Percentiles rank a stretch among this genome's conserved stretches.
phyloP scores from a whole-genome alignment of 192 early-diverging fungal genomes.

The Linnemannia schmuckeri region DNA sequence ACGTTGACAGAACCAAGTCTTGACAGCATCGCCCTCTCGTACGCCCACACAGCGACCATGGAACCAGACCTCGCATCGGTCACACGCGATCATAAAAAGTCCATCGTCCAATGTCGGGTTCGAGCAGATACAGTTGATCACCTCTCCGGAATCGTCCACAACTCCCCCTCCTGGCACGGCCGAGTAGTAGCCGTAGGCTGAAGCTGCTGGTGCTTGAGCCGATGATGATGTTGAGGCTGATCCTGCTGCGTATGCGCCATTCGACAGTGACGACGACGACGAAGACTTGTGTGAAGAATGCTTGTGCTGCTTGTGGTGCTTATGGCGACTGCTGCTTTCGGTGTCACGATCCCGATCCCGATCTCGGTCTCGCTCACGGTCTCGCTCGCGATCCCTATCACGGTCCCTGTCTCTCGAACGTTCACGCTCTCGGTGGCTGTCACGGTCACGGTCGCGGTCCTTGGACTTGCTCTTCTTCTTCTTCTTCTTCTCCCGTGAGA shows the following conservation, averaged over 20 bases:
- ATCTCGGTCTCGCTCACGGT: slow-evolving; percentile 8
- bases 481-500: slow-evolving; percentile 38
- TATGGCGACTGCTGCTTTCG: slow-evolving; percentile 33
- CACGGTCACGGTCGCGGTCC: slow-evolving; percentile 36
- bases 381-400: slow-evolving; percentile 16
- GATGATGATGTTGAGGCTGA: not conserved
- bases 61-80: slow-evolving; percentile 72
- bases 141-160: slow-evolving; percentile 40
- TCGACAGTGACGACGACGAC: slow-evolving; percentile 2
- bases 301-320: slow-evolving; percentile 44
- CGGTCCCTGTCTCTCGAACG: slow-evolving; percentile 25
- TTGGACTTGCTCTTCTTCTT: slow-evolving; percentile 55
- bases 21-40: slow-evolving; percentile 55
- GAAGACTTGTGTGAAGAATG: slow-evolving; percentile 19
- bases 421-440: slow-evolving; percentile 31
- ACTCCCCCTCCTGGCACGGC: not conserved
- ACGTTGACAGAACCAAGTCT: slow-evolving; percentile 65
- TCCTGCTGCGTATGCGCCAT: slow-evolving; percentile 7
- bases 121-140: slow-evolving; percentile 69
- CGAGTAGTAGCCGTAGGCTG: slow-evolving; percentile 15
- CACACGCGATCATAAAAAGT: slow-evolving; percentile 75
- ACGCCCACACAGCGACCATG: slow-evolving; percentile 71
- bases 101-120: slow-evolving; percentile 72
- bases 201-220: not conserved
- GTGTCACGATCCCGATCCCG: slow-evolving; percentile 10